These are phyloP conservation scores for Globisporangium orthogonon DNA, from an alignment of 352 stramenopile species.

Conservation along the genomic window DNA sequence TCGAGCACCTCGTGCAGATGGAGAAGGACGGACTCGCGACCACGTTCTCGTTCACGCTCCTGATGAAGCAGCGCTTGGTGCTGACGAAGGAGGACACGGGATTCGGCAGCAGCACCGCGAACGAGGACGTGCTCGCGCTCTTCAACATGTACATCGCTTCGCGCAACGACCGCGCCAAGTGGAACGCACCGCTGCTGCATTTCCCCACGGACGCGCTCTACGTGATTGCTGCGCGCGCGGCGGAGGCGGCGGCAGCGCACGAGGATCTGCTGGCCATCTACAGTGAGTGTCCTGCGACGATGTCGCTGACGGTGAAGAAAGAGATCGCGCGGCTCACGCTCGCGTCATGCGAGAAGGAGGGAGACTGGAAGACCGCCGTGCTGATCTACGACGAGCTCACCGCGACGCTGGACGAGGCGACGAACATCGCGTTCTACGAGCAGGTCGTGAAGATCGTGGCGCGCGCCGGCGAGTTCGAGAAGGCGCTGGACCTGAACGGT, in stretches of 20 bases:
- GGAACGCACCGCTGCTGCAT: slow-evolving; percentile 50
- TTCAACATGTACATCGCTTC: slow-evolving; percentile 58
- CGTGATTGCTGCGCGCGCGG: slow-evolving; percentile 51
- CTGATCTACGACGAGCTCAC: slow-evolving; percentile 74
- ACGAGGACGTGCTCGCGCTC: slow-evolving; percentile 38
- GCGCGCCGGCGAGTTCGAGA: slow-evolving; percentile 75
- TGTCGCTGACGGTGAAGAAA: slow-evolving; percentile 48
- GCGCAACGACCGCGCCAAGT: slow-evolving; percentile 32
- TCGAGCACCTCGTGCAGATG: slow-evolving; percentile 41
- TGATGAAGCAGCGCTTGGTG: slow-evolving; percentile 58
- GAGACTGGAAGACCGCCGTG: slow-evolving; percentile 72
- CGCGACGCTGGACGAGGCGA: slow-evolving; percentile 38
- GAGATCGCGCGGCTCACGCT: slow-evolving; percentile 45
- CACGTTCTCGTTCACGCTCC: slow-evolving; percentile 62
- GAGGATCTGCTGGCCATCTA: slow-evolving; percentile 60
- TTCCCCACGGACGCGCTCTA: slow-evolving; percentile 64
- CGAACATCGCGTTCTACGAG: slow-evolving; percentile 75
- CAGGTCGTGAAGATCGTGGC: slow-evolving; percentile 79
- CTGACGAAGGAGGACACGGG: slow-evolving; percentile 6
- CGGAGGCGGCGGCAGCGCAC: slow-evolving; percentile 38
- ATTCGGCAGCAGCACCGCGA: slow-evolving; percentile 11
- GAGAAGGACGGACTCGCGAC: slow-evolving; percentile 35
- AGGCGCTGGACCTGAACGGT: slow-evolving; percentile 77
- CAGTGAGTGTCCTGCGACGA: slow-evolving; percentile 26
- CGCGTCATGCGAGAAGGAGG: slow-evolving; percentile 47